Percentiles rank a stretch among this genome's conserved stretches.
Evolutionary conservation across 75 land plant species (phyloP).

Genomic region (Pinus taeda): DNA sequence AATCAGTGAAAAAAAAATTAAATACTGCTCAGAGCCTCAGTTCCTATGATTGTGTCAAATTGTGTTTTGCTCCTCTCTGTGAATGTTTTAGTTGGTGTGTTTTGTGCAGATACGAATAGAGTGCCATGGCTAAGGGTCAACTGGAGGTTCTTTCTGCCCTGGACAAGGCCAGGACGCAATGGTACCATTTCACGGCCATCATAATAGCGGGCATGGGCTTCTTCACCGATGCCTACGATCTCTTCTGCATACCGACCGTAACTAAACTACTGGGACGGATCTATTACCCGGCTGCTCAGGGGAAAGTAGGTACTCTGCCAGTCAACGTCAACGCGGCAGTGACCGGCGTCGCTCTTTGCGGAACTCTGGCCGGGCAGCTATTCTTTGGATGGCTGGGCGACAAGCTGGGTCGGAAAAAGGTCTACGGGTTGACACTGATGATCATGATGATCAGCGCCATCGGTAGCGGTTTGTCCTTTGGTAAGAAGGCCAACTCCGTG

Average conservation of each 20-base stretch:
- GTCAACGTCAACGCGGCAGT: constrained; percentile 38
- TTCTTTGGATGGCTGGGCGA: constrained; percentile 63
- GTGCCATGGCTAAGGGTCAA: not conserved
- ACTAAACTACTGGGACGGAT: constrained; percentile 24
- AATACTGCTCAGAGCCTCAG: too few relatives aligned
- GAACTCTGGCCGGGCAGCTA: constrained; percentile 25
- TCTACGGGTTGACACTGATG: constrained; percentile 52
- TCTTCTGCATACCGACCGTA: constrained; percentile 32
- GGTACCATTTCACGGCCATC: constrained; percentile 37
- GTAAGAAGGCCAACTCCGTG: constrained; percentile 31
- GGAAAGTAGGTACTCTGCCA: constrained; percentile 23
- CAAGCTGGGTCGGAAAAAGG: constrained; percentile 51
- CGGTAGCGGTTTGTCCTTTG: constrained; percentile 54
- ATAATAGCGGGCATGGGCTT: constrained; percentile 44
- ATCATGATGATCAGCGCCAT: constrained; percentile 58
- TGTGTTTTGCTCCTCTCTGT: too few relatives aligned
- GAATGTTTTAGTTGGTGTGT: too few relatives aligned
- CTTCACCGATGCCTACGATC: not conserved
- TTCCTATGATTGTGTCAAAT: too few relatives aligned
- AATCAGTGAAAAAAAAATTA: too few relatives aligned
- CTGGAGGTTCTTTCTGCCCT: constrained; percentile 5
- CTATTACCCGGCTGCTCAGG: constrained; percentile 23
- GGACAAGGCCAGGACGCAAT: constrained; percentile 22
- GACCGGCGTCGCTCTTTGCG: constrained; percentile 39
- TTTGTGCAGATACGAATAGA: too few relatives aligned